Evolutionary conservation across 1,284 basidiomycete genomes (phyloP), one percentile per base, ranked within the genome.

Genomic region (Irpex sp.): DNA sequence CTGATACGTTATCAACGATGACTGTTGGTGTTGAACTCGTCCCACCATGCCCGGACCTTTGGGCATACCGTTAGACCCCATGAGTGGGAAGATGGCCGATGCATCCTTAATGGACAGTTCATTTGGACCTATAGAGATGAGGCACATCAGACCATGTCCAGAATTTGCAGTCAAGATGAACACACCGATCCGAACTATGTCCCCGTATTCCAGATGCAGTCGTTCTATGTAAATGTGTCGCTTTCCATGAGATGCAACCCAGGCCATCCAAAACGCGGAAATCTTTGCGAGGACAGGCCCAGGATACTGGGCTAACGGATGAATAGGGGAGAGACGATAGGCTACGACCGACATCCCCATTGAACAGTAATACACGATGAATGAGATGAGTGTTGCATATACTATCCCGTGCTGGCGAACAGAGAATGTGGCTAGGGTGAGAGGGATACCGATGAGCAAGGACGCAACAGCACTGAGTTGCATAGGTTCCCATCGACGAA

Each of bases 1-100:
- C 7, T 72, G 71, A 6, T 72, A 67, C n/a, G 68, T 67, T 26
- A 79, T 74, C 39, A 81, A 65, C 11, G 60, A 57, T 36, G 62
- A 53, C 35, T 60, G 33, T 35, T 51, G 55, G 50, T 65, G 62
- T 60, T 68, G 59, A 33, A 58, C 61, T n/a, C 65, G 65, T 31
- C 64, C 68, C 51, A 47, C 58, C 62, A 56, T 64, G n/a, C 78
- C 68, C n/a, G 63, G 61, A 21, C 67, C 66, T 51, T 68, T 68
- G 31, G 66, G 63, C 49, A 62, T 37, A 17, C 67, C 66, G 8
- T 57, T 56, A 11, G 63, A 37, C 9, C 67, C 67, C 55, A 66
- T 61, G 49, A 68, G 55, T 7, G 60, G 62, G 5, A 46, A 39
- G 51, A 65, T 63, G 15, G 61, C 61, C 9, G 61, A 31, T n/a